Evolutionary conservation across 331 rosid species (phyloP), one percentile per base, ranked within the genome.

Genomic region (Acacia concinna): DNA sequence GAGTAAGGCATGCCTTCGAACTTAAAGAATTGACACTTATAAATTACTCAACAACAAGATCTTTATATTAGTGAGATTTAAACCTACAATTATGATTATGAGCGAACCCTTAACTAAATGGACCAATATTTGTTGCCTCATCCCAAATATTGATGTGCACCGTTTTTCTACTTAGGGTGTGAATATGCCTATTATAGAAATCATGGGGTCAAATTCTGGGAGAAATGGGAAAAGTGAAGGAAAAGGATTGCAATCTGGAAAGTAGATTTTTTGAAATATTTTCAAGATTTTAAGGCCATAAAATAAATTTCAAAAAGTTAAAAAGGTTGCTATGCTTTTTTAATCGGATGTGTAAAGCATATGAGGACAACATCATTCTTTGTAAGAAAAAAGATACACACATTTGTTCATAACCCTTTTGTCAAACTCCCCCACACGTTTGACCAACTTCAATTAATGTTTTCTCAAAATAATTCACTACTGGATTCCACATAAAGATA

Each of bases 341-440:
- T 67, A 21, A 37, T 76, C 20, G 35, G 66, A 59, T 74, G 78
- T 73, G 70, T 79, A 82, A 81, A 83, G 86, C 41, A 67, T 59
- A 51, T 57, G 78, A 80, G 79, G 87, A 89, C 93, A 89, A 75
- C 88, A 89, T 89, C 87, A 87, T 89, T 87, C 80, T 76, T 82
- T 68, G 60, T 31, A 32, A 81, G 91, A 81, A 89, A 85, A 56
- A 79, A 72, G 68, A 43, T 54, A 51, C 27, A 79, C 75, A 68
- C 64, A 60, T 65, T 44, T 38, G 21, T 86, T 20, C 76, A 73
- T 78, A 81, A 77, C 83, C 84, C 85, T 79, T 85, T 76, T 85
- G 78, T 85, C 87, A 83, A 85, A 81, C 66, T 73, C 81, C 40
- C 49, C 86, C 82, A 82, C 82, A 41, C 44, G 40, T 85, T 87